phyloP scores from a whole-genome alignment of 1,139 yeast species.

The Lodderomyces oxycetoniae region DNA sequence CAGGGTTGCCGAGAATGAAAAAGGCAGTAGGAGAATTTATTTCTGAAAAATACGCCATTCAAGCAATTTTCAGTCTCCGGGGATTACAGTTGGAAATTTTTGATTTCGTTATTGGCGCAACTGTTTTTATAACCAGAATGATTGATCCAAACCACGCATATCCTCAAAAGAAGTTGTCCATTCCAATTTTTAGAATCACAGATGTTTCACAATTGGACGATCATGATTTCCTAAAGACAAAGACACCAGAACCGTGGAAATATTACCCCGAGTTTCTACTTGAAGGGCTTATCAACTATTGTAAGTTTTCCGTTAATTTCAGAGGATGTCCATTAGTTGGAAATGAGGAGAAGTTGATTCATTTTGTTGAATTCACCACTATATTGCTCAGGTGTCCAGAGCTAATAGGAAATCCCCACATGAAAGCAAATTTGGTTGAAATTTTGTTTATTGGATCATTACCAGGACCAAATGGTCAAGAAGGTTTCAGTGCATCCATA shows the following conservation, averaged over 20 bases:
- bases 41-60: conserved; percentile 49
- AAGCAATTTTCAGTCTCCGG: conserved; percentile 55
- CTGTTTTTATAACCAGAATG: conserved; percentile 63
- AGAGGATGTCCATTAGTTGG: conserved; percentile 55
- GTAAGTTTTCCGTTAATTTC: conserved; percentile 61
- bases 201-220: conserved; percentile 55
- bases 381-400: conserved; percentile 80
- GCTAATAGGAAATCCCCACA: conserved; percentile 84
- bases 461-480: conserved; percentile 49
- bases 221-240: conserved; percentile 57
- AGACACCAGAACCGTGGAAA: conserved; percentile 74
- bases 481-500: conserved; percentile 70
- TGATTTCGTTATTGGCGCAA: conserved; percentile 73
- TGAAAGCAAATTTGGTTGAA: conserved; percentile 81
- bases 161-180: conserved; percentile 49
- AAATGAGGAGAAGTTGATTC: conserved; percentile 46
- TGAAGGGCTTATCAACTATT: conserved; percentile 77
- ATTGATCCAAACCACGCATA: conserved; percentile 67
- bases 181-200: conserved; percentile 63
- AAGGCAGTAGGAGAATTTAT: conserved; percentile 35
- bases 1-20: conserved; percentile 44
- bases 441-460: conserved; percentile 72
- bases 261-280: conserved; percentile 81
- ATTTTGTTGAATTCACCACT: conserved; percentile 70
- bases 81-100: conserved; percentile 60